A percentile compares a stretch with the other conserved stretches of the same genome.
Evolutionary conservation across 495 filamentous ascomycete genomes (phyloP).

Genomic region (Melanomma pulvis-pyrius): DNA sequence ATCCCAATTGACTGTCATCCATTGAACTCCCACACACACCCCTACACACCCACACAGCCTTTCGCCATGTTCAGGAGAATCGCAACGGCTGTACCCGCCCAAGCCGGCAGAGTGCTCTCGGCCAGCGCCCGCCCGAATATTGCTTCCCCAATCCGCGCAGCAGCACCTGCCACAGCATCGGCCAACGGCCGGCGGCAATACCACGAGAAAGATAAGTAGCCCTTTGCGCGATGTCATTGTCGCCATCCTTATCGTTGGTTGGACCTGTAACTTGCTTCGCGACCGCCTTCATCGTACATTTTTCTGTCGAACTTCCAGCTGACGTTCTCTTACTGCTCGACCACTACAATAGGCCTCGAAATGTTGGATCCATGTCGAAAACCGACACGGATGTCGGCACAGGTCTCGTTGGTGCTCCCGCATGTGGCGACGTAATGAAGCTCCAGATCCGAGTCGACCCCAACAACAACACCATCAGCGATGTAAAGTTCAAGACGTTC

Average conservation of each 20-base stretch:
- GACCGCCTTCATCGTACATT: background rate
- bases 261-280: background rate
- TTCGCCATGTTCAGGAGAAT: slow-evolving; percentile 37
- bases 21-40: slow-evolving; percentile 1
- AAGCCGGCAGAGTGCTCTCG: slow-evolving; percentile 32
- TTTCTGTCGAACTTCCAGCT: slow-evolving; percentile 40
- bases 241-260: background rate
- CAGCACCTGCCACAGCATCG: slow-evolving; percentile 24
- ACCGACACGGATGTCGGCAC: slow-evolving; percentile 88
- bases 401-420: slow-evolving; percentile 93
- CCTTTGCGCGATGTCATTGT: slow-evolving; percentile 26
- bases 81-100: slow-evolving; percentile 29
- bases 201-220: slow-evolving; percentile 65
- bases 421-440: slow-evolving; percentile 95
- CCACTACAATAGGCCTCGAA: slow-evolving; percentile 90
- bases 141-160: slow-evolving; percentile 35
- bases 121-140: slow-evolving; percentile 29
- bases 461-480: slow-evolving; percentile 81
- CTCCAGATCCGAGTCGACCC: slow-evolving; percentile 97
- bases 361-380: slow-evolving; percentile 92
- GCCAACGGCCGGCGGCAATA: slow-evolving; percentile 51
- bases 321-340: slow-evolving; percentile 67
- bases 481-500: slow-evolving; percentile 98
- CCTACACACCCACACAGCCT: slow-evolving; percentile 4
- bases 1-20: slow-evolving; percentile 16